Conservation (phyloP, 1,139 yeast species). For the Blastobotrys ciferrii region DNA sequence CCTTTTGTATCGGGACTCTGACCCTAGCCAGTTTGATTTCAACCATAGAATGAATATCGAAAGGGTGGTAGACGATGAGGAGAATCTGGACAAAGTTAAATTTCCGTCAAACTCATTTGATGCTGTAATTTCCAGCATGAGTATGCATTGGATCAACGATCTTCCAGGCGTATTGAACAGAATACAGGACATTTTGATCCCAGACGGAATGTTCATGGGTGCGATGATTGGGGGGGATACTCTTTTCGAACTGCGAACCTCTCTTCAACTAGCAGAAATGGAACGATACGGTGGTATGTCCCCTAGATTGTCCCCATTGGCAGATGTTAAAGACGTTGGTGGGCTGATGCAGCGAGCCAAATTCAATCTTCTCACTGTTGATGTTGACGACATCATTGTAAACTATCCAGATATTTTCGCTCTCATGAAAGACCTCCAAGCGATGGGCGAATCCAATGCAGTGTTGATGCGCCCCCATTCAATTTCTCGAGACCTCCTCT, state of each 20-base stretch:
- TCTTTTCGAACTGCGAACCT: conserved; percentile 72
- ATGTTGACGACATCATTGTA: conserved; percentile 79
- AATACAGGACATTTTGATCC: conserved; percentile 62
- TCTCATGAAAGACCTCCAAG: conserved; percentile 66
- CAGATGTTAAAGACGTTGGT: conserved; percentile 76
- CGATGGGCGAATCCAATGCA: conserved; percentile 85
- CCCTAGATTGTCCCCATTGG: conserved; percentile 78
- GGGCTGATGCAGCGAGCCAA: conserved; percentile 70
- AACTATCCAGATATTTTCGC: conserved; percentile 76
- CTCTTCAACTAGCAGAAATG: conserved; percentile 77
- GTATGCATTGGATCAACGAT: conserved; percentile 85
- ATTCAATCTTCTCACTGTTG: conserved; percentile 76
- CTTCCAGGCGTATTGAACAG: conserved; percentile 61
- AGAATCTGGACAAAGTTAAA: conserved; percentile 33
- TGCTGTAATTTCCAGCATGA: conserved; percentile 70
- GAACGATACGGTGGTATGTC: conserved; percentile 79
- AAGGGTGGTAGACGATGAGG: conserved; percentile 64
- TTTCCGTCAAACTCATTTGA: conserved; percentile 48
- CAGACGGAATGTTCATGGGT: conserved; percentile 82
- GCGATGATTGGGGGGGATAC: conserved; percentile 87
- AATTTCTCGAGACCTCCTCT: conserved; percentile 61
- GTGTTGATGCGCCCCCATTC: conserved; percentile 54
- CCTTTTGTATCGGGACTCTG: conserved; percentile 52
- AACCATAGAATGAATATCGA: conserved; percentile 48
- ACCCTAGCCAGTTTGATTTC: conserved; percentile 35